A percentile compares a stretch with the other conserved stretches of the same genome.
Evolutionary conservation across 495 filamentous ascomycete species (phyloP).

Genomic region (Hypoxylon rickii): DNA sequence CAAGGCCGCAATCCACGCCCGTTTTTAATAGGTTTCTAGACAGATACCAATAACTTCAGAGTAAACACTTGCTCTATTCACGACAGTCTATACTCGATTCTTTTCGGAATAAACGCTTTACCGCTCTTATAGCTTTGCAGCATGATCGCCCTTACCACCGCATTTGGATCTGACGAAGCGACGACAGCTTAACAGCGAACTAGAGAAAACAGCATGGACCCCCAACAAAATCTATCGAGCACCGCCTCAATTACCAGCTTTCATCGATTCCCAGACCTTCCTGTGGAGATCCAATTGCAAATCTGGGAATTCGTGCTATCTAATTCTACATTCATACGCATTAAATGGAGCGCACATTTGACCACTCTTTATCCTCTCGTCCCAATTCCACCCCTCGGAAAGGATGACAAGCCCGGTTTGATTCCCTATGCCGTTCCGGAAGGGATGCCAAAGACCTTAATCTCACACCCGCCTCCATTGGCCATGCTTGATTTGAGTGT

Average conservation of each 20-base stretch:
- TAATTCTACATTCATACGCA: conserved; percentile 1
- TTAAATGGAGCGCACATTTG: not conserved
- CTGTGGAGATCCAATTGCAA: not conserved
- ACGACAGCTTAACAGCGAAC: not conserved
- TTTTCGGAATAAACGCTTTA: too few species aligned
- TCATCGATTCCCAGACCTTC: not conserved
- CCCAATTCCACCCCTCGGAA: not conserved
- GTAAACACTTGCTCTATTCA: too few species aligned
- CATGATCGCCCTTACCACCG: not conserved
- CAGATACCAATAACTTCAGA: not conserved
- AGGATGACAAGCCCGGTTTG: not conserved
- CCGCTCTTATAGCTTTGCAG: too few species aligned
- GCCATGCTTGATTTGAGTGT: too few species aligned
- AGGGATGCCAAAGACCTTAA: not conserved
- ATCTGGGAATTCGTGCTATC: not conserved
- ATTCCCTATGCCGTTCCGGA: not conserved
- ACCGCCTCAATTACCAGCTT: not conserved
- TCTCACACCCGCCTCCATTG: not conserved
- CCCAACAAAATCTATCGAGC: not conserved
- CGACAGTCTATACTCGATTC: too few species aligned
- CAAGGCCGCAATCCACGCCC: not conserved
- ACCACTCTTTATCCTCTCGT: not conserved
- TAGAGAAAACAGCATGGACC: not conserved
- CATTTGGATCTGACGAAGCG: not conserved
- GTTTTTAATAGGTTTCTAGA: not conserved